These are phyloP conservation scores for Pythium coloratum DNA, from an alignment of 352 stramenopile genomes.

Conservation along the genomic window DNA sequence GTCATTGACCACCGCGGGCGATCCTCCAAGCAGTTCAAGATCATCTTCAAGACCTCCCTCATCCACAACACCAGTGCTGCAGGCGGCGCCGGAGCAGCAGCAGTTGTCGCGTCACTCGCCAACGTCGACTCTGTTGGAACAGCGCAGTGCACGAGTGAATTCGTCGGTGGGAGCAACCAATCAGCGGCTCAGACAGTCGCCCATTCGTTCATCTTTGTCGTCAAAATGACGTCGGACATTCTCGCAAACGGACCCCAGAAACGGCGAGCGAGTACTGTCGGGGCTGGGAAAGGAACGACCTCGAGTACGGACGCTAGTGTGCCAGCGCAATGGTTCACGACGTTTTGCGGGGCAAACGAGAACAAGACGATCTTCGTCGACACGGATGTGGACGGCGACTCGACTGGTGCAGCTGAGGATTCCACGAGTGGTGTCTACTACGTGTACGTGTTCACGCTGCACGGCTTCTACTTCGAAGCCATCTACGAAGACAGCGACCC, in stretches of 20 bases:
- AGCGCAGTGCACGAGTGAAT: conserved; percentile 24
- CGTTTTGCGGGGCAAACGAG: conserved; percentile 37
- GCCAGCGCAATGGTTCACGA: conserved; percentile 55
- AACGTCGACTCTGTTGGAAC: conserved; percentile 21
- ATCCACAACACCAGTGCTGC: conserved; percentile 41
- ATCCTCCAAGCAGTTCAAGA: conserved; percentile 27
- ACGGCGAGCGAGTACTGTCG: conserved; percentile 4
- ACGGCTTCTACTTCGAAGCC: conserved; percentile 42
- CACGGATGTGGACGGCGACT: background rate
- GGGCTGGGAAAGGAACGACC: conserved; percentile 1
- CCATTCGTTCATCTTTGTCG: conserved; percentile 53
- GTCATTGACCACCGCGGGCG: conserved; percentile 30
- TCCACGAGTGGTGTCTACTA: conserved; percentile 29
- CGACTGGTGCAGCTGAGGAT: background rate
- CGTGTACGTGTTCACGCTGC: conserved; percentile 38
- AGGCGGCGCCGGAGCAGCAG: conserved; percentile 35
- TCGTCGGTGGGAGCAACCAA: conserved; percentile 8
- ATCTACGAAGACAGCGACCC: conserved; percentile 22
- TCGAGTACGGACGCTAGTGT: conserved; percentile 22
- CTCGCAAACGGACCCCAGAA: conserved; percentile 13
- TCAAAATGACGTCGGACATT: conserved; percentile 24
- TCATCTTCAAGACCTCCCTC: conserved; percentile 44
- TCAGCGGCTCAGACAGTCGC: background rate
- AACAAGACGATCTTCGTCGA: conserved; percentile 43
- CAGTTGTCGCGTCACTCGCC: conserved; percentile 21